Evolutionary conservation across 2,329 filamentous ascomycete genomes (phyloP).

Genomic region (Ceratocystis alfenasii): DNA sequence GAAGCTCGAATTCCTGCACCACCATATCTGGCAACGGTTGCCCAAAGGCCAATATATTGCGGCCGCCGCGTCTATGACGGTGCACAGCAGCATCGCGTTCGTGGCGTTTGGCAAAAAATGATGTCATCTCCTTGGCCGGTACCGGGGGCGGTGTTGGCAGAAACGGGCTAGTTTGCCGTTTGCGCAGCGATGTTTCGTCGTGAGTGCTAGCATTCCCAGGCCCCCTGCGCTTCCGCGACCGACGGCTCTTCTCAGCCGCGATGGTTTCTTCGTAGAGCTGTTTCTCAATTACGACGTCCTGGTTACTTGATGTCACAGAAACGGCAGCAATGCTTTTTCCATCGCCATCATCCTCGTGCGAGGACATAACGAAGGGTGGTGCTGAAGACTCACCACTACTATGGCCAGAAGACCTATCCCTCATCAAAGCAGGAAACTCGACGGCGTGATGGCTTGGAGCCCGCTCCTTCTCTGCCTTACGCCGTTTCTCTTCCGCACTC

Average conservation of each 20-base stretch:
- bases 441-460: conserved; percentile 28
- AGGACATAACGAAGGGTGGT: neutral
- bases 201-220: conserved; percentile 13
- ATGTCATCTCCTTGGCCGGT: conserved; percentile 57
- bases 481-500: conserved; percentile 79
- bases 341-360: conserved; percentile 25
- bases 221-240: conserved; percentile 25
- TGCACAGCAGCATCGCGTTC: conserved; percentile 70
- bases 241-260: conserved; percentile 15
- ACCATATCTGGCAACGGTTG: conserved; percentile 61
- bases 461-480: conserved; percentile 64
- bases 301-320: conserved; percentile 34
- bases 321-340: conserved; percentile 13
- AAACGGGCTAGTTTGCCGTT: conserved; percentile 22
- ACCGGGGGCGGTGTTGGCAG: conserved; percentile 25
- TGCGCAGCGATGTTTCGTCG: conserved; percentile 24
- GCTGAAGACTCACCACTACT: conserved; percentile 26
- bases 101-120: conserved; percentile 72
- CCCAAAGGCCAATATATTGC: conserved; percentile 69
- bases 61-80: conserved; percentile 54
- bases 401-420: conserved; percentile 24
- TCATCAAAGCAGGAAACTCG: conserved; percentile 15
- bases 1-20: conserved; percentile 62
- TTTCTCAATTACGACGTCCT: conserved; percentile 58
- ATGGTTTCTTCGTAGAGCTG: conserved; percentile 64